Evolutionary conservation across 768 basidiomycete species (phyloP).

Genomic region (Termitomyces sp.): DNA sequence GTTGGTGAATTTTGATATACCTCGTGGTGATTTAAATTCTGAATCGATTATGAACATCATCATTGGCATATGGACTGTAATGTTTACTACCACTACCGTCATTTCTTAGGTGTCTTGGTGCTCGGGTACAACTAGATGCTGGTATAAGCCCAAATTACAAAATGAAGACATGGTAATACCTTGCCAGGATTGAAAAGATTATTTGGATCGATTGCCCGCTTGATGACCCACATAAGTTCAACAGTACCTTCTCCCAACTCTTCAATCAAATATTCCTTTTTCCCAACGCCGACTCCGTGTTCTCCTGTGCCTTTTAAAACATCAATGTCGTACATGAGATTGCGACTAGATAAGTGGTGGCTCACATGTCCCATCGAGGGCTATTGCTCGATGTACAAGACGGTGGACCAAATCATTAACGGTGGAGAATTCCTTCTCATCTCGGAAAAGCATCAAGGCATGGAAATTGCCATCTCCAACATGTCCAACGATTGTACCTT

Average conservation of each 20-base stretch:
- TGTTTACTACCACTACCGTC: not conserved
- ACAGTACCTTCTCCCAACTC: conserved; percentile 84
- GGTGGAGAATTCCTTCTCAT: conserved; percentile 49
- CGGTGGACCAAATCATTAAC: conserved; percentile 62
- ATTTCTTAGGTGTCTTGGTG: not conserved
- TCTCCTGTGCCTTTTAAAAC: conserved; percentile 66
- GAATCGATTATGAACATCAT: not conserved
- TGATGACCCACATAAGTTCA: conserved; percentile 81
- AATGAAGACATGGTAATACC: conserved; percentile 19
- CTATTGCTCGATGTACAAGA: conserved; percentile 64
- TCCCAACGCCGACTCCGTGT: conserved; percentile 85
- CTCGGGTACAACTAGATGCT: conserved; percentile 28
- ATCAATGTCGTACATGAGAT: not conserved
- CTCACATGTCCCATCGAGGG: conserved; percentile 73
- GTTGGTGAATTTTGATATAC: conserved; percentile 20
- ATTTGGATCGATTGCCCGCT: conserved; percentile 70
- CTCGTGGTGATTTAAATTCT: not conserved
- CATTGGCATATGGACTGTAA: not conserved
- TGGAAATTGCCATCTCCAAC: conserved; percentile 70
- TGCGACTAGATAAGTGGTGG: not conserved
- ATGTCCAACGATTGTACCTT: conserved; percentile 75
- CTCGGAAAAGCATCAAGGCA: conserved; percentile 50
- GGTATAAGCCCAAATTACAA: not conserved
- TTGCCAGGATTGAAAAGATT: conserved; percentile 88
- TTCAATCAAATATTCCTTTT: conserved; percentile 74